Evolutionary conservation across 805 yeast species (phyloP), one percentile per base, ranked within the genome.

Genomic region (Teunomyces barrocoloradensis): DNA sequence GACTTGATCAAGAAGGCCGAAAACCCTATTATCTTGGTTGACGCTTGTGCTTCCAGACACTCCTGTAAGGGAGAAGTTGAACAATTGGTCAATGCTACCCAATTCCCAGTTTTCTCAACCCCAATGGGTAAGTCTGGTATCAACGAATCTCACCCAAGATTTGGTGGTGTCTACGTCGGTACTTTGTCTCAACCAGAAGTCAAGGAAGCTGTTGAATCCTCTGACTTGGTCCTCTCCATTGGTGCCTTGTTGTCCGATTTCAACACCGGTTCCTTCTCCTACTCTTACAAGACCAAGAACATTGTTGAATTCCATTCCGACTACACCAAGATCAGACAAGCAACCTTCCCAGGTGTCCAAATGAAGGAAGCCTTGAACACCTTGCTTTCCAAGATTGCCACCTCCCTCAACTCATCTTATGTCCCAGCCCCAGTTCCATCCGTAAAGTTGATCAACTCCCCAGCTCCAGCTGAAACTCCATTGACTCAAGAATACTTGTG

Each of bases 251-350:
- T 62, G 52, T 59, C 64, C 15, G 67, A 63, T 46, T 62, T 63
- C 59, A 63, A 63, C 62, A 63, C 67, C 29, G 66, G 67, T 32
- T 58, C 66, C 10, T 63, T 63, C 57, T 59, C 67, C 6, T 63
- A 63, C 61, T 60, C 64, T 4, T 60, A 59, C 57, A 59, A 59
- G 57, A 63, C 67, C 47, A 59, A 57, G 55, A 60, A 62, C 54
- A 52, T 63, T 33, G 64, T 63, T n/a, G 67, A 63, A 53, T 62
- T 63, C 60, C 67, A 63, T 60, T 62, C 67, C 5, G 66, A 62
- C 60, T 58, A 60, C 59, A 63, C 65, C 52, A 63, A 63, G 55
- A 56, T 63, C 54, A 54, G 56, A 47, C 62, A 58, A 37, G 66
- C 67, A 48, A 58, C 62, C 28, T 63, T 59, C 59, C 61, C 63